Evolutionary conservation across 352 stramenopile species (phyloP).

Genomic region (Phytophthora pluvialis): DNA sequence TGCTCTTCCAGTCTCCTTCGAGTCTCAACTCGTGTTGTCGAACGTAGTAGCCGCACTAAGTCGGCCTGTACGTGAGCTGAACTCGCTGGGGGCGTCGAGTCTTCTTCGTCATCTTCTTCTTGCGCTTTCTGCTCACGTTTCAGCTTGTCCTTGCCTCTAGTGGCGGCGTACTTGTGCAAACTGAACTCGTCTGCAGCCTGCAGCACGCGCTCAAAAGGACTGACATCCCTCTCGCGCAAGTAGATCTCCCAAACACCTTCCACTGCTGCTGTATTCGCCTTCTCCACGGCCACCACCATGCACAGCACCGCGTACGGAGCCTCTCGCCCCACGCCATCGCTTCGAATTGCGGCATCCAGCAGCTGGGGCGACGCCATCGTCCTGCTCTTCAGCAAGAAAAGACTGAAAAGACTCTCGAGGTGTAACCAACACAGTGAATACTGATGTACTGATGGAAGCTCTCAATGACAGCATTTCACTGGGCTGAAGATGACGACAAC

Average conservation of each 20-base stretch:
- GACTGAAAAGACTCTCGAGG: neutral
- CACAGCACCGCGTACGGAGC: constrained; percentile 32
- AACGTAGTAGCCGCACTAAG: constrained; percentile 25
- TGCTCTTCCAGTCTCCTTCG: constrained; percentile 15
- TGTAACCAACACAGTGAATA: constrained; percentile 17
- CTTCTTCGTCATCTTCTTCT: constrained; percentile 8
- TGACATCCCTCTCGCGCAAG: constrained; percentile 10
- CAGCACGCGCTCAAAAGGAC: constrained; percentile 33
- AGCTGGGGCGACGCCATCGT: constrained; percentile 27
- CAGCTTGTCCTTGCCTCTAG: neutral
- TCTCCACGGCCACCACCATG: constrained; percentile 32
- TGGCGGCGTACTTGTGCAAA: constrained; percentile 10
- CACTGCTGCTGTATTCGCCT: constrained; percentile 3
- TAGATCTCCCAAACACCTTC: constrained; percentile 12
- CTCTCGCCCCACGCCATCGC: constrained; percentile 27
- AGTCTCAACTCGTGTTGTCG: constrained; percentile 6
- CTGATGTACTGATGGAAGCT: neutral
- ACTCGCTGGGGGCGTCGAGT: neutral
- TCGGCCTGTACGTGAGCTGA: constrained; percentile 12
- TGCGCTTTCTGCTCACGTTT: constrained; percentile 5
- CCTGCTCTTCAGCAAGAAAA: neutral
- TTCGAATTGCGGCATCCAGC: constrained; percentile 24
- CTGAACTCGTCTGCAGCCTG: constrained; percentile 22
- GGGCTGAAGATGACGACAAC: constrained; percentile 26
- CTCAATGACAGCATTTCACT: neutral